phyloP scores from a whole-genome alignment of 1,284 basidiomycete species.

The Ceratobasidium sp. region DNA sequence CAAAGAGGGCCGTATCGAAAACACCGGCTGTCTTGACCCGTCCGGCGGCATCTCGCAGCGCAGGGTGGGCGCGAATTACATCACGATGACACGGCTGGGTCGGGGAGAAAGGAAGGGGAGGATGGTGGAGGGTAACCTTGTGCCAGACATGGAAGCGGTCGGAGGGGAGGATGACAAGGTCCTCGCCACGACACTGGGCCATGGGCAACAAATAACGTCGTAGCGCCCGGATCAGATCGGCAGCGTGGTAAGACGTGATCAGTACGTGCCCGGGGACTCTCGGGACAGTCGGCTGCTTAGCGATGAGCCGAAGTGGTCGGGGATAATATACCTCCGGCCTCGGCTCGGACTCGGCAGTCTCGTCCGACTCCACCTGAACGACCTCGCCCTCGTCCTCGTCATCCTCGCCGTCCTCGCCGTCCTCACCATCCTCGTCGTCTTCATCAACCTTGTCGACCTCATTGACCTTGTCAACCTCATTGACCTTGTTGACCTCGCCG shows the following conservation, averaged over 20 bases:
- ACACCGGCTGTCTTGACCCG: neutral
- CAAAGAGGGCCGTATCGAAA: conserved; percentile 24
- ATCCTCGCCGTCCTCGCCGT: neutral
- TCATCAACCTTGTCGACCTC: neutral
- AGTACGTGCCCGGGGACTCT: neutral
- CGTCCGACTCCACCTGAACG: neutral
- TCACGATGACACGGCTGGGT: conserved; percentile 5
- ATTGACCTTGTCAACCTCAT: neutral
- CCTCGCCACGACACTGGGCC: neutral
- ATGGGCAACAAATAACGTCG: neutral
- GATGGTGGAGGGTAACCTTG: neutral
- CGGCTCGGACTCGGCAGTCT: neutral
- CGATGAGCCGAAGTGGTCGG: neutral
- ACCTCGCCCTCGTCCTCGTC: neutral
- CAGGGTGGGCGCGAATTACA: conserved; percentile 13
- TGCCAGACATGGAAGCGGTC: conserved; percentile 27
- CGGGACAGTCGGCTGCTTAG: neutral
- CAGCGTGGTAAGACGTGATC: neutral
- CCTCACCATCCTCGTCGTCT: too few species aligned
- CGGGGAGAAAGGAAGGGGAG: conserved; percentile 3
- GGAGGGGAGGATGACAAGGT: conserved; percentile 5
- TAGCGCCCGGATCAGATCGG: conserved; percentile 12
- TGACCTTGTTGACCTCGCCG: neutral
- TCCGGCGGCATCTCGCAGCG: conserved; percentile 1
- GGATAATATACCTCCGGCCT: neutral